Percentiles rank a stretch among this genome's conserved stretches.
Conservation (phyloP, 768 basidiomycete species). For the Lentinula lateritia region DNA sequence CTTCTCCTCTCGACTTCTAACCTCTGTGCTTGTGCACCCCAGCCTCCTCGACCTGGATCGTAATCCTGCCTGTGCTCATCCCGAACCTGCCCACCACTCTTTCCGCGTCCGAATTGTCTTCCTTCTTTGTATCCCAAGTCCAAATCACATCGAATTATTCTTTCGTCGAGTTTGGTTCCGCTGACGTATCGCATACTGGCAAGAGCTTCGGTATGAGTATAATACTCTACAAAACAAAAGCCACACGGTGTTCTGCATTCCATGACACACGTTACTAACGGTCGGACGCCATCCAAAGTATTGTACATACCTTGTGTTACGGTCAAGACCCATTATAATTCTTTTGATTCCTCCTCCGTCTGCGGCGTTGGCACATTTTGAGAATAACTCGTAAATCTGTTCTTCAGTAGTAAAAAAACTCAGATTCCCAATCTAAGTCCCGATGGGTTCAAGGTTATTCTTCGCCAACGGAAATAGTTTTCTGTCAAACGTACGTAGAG, state of each 20-base stretch:
- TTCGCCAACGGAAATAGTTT: conserved; percentile 15
- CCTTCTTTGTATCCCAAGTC: conserved; percentile 97
- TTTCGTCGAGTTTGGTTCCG: conserved; percentile 98
- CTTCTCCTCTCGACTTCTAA: conserved; percentile 69
- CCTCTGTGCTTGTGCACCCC: conserved; percentile 83
- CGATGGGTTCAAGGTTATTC: conserved; percentile 2
- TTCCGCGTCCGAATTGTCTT: conserved; percentile 94
- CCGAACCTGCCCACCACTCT: conserved; percentile 94
- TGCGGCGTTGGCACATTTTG: conserved; percentile 83
- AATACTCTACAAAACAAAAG: conserved; percentile 96
- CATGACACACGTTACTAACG: not conserved
- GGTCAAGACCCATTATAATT: conserved; percentile 92
- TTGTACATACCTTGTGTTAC: conserved; percentile 67
- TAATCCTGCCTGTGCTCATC: conserved; percentile 98
- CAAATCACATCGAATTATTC: conserved; percentile 95
- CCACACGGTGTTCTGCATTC: conserved; percentile 77
- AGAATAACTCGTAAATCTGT: conserved; percentile 91
- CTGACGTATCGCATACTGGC: conserved; percentile 91
- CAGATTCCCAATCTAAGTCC: conserved; percentile 75
- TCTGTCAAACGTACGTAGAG: conserved; percentile 67
- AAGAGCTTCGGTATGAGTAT: conserved; percentile 89
- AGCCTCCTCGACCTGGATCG: conserved; percentile 92
- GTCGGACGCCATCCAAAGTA: not conserved
- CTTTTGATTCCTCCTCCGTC: conserved; percentile 89
- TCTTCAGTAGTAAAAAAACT: conserved; percentile 95